Base-by-base conservation (phyloP, 345 rosid species). In the Camelina hispida region DNA sequence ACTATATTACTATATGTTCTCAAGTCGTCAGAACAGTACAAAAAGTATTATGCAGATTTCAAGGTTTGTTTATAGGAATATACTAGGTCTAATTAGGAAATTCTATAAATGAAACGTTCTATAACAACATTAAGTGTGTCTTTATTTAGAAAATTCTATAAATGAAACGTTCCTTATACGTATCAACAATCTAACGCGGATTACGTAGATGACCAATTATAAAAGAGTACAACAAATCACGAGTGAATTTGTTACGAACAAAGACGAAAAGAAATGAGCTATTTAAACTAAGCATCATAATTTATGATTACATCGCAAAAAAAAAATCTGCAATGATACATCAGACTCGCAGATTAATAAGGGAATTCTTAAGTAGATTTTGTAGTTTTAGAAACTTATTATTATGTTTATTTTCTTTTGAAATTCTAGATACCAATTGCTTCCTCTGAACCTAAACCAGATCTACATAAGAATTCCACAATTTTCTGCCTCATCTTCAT, bases 281-380 rank as follows among this genome's bases (percentile, higher is more conserved):
- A 28, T 3, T 28, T 28, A 14, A 69, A 69, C 57, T 68, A 68
- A 20, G 3, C 37, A 51, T 66, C 55, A 30, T 59, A 7, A 54
- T 43, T 53, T 62, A 32, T 28, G 22, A 62, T 20, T 60, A 75
- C 48, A 68, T 42, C 2, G 17, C 15, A 28, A 28, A 28, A 28
- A 28, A 25, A 34, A 7, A 32, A 61, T 68, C 50, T 69, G 53
- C 69, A 69, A 44, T 1, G 58, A 54, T 46, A 76, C 64, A 62
- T 70, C 16, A 76, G 14, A 47, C 1, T 63, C 1, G 61, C 75
- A 77, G 71, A 77, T 37, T 55, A 62, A 62, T 28, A 69, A 55
- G 40, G 72, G 81, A 77, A 71, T 77, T 77, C 67, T 77, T 57
- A 77, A 38, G 72, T 71, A 77, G 80, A 77, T 77, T 64, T 50